Conservation (phyloP, 768 basidiomycete species). For the Russula earlei region DNA sequence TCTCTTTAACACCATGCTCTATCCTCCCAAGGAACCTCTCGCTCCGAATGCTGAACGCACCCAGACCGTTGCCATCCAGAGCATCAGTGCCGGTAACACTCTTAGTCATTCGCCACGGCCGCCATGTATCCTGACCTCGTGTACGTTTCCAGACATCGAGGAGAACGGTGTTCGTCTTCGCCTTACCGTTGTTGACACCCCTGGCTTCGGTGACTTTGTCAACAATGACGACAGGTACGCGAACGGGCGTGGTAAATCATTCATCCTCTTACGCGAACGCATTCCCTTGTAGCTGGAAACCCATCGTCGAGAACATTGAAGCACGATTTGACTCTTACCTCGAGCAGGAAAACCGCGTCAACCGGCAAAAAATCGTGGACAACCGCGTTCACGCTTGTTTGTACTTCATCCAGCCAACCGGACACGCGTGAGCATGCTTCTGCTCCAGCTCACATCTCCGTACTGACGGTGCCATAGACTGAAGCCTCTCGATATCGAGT, state of each 20-base stretch:
- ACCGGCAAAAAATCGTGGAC: constrained; percentile 86
- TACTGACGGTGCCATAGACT: constrained; percentile 40
- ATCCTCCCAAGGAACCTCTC: constrained; percentile 77
- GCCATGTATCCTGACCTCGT: neutral
- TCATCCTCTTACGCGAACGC: constrained; percentile 16
- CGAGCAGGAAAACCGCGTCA: constrained; percentile 98
- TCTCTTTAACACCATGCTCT: constrained; percentile 93
- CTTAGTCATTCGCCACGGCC: neutral
- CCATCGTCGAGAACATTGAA: constrained; percentile 97
- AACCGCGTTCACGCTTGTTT: constrained; percentile 98
- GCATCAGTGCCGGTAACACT: constrained; percentile 82
- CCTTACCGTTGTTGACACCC: constrained; percentile 98
- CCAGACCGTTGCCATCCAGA: constrained; percentile 95
- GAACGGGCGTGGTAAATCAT: neutral
- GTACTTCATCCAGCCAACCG: constrained; percentile 98
- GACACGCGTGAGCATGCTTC: constrained; percentile 70
- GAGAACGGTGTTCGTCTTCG: constrained; percentile 96
- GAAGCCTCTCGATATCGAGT: constrained; percentile 97
- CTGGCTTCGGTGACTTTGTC: constrained; percentile 98
- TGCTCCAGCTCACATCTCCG: neutral
- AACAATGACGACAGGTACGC: constrained; percentile 94
- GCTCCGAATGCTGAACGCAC: constrained; percentile 80
- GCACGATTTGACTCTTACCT: constrained; percentile 95
- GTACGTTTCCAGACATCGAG: constrained; percentile 74
- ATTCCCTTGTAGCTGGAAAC: constrained; percentile 71